Conservation (phyloP, 1,284 basidiomycete genomes). For the Inonotus hispidus region DNA sequence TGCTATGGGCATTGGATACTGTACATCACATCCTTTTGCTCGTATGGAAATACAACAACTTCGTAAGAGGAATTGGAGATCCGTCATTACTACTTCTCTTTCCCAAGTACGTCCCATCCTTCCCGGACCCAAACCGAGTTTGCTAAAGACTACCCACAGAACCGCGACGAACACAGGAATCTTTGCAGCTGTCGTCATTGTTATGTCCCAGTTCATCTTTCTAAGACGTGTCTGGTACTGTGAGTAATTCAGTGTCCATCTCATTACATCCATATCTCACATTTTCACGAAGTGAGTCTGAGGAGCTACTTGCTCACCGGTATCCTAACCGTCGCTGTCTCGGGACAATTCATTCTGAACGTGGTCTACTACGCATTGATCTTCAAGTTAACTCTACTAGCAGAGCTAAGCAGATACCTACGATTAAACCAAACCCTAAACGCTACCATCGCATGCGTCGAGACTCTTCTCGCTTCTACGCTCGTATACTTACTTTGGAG, state of each 20-base stretch:
- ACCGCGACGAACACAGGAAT: neutral
- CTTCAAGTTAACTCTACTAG: neutral
- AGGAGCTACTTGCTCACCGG: neutral
- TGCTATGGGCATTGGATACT: neutral
- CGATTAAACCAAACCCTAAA: constrained; percentile 34
- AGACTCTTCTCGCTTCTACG: constrained; percentile 35
- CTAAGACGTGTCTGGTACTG: neutral
- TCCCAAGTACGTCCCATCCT: neutral
- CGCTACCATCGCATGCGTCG: constrained; percentile 22
- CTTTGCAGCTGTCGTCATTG: neutral
- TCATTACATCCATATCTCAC: neutral
- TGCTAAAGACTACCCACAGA: neutral
- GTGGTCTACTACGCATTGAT: constrained; percentile 17
- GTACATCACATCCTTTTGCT: neutral
- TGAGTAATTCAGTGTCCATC: neutral
- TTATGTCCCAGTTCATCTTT: neutral
- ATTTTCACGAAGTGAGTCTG: neutral
- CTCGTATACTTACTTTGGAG: constrained; percentile 34
- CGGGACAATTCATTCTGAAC: neutral
- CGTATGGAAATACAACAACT: neutral
- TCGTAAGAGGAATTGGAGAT: neutral
- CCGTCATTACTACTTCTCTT: neutral
- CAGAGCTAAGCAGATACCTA: constrained; percentile 42
- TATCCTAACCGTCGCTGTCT: neutral
- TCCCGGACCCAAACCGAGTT: neutral